These are phyloP conservation scores for Porcisia deanei DNA, from an alignment of 208 protist genomes.

Conservation along the genomic window DNA sequence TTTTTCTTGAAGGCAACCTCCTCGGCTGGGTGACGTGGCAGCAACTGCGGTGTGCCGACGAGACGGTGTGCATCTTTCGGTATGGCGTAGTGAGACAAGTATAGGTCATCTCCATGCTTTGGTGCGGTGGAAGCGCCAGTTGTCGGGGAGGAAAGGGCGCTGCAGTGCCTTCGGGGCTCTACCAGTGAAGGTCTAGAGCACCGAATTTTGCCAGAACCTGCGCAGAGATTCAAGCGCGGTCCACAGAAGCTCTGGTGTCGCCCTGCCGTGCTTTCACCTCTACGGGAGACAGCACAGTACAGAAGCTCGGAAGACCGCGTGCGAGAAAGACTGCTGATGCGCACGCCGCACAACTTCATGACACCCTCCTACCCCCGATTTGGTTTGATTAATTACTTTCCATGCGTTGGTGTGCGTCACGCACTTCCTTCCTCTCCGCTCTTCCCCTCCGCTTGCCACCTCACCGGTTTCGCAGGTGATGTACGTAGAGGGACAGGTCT, in stretches of 20 bases:
- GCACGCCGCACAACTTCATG: constrained; percentile 3
- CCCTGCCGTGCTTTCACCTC: not conserved
- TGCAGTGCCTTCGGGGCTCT: constrained; percentile 4
- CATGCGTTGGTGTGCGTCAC: no score
- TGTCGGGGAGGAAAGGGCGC: not conserved
- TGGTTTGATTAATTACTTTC: not conserved
- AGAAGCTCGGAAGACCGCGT: not conserved
- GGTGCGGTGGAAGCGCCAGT: not conserved
- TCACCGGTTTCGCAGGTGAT: no score
- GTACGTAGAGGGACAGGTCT: no score
- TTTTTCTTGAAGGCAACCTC: constrained; percentile 44
- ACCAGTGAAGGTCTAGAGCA: not conserved
- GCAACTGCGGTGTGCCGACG: constrained; percentile 29
- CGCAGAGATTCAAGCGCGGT: not conserved
- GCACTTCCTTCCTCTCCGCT: no score
- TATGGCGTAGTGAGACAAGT: constrained; percentile 37
- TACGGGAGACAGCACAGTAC: not conserved
- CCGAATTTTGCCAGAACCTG: not conserved
- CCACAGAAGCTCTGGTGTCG: not conserved
- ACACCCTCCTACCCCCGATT: not conserved
- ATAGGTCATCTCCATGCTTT: constrained; percentile 24
- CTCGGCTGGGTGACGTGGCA: constrained; percentile 34
- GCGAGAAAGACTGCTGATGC: not conserved
- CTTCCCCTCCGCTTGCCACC: no score
- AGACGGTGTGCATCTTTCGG: constrained; percentile 34